phyloP scores from a whole-genome alignment of 2,329 filamentous ascomycete genomes.

The Neopestalotiopsis sp. region DNA sequence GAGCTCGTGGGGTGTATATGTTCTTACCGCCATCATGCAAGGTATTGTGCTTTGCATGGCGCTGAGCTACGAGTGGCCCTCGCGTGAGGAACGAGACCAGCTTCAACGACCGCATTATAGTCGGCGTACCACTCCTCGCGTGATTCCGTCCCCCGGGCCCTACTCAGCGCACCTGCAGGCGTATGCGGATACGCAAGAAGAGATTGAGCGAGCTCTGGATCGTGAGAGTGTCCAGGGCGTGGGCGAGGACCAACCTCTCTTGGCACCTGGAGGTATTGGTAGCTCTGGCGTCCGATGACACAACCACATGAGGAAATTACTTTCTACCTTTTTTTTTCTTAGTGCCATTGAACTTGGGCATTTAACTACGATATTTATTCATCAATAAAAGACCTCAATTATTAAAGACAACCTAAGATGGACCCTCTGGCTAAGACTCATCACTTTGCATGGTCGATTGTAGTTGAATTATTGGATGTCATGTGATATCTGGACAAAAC shows the following conservation, averaged over 20 bases:
- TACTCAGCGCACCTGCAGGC: conserved; percentile 41
- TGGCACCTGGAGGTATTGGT: conserved; percentile 39
- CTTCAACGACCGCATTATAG: conserved; percentile 35
- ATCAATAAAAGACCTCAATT: no score
- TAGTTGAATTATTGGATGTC: no score
- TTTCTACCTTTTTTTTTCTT: neutral
- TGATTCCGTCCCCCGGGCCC: conserved; percentile 38
- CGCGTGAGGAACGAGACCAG: conserved; percentile 27
- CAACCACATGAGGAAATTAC: neutral
- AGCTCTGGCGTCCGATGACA: conserved; percentile 37
- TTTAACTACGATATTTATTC: neutral
- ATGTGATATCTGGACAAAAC: no score
- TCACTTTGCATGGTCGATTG: no score
- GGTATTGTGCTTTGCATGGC: conserved; percentile 81
- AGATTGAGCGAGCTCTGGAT: conserved; percentile 39
- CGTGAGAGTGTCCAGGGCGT: conserved; percentile 40
- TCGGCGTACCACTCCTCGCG: conserved; percentile 39
- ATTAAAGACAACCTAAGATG: no score
- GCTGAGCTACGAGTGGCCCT: conserved; percentile 70
- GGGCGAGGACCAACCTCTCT: conserved; percentile 40
- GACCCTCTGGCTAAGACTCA: no score
- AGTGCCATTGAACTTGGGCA: neutral
- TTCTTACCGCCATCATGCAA: conserved; percentile 86
- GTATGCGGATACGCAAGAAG: conserved; percentile 41
- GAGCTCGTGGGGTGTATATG: conserved; percentile 94